Evolutionary conservation across 768 basidiomycete species (phyloP), one percentile per base, ranked within the genome.

Genomic region (Suillus americanus): DNA sequence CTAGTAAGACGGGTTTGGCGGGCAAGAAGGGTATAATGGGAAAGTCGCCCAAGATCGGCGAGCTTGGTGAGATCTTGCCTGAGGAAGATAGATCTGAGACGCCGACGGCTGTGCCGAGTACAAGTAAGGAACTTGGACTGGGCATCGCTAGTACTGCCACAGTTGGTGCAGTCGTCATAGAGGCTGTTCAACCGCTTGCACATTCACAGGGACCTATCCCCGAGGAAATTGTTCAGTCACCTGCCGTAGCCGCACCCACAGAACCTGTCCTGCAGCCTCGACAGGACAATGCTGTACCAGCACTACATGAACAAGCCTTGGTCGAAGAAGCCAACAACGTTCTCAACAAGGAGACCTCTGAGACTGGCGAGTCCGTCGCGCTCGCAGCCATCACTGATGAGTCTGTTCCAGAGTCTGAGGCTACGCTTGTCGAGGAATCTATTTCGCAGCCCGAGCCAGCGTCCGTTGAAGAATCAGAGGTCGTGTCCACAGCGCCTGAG

Each of bases 21-120:
- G 50, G 41, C 23, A 74, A 72, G 68, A 71, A 75, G 65, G 65
- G 70, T 20, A 73, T 75, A 48, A 41, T 59, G 28, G 79, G 76
- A 35, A 83, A 76, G 70, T 68, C 73, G 30, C 76, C 75, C 14
- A 79, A 78, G 61, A 76, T 88, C 25, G 89, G 88, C 20, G 91
- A 92, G 77, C 81, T 90, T 83, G 91, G 91, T 12, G 91, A 91
- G 71, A 78, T 86, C 18, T 68, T 90, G 38, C 74, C 80, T 25
- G 89, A 91, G 71, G 86, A 84, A 4, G 79, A 77, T 68, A 76
- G 74, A n/a, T 61, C 67, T 28, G 68, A 66, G 48, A 75, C 60
- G 69, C 72, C 30, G 73, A 72, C 64, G 72, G 72, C 64, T 78
- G 73, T 57, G 62, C 67, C n/a, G 75, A 79, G 10, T 71, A 20